Base-by-base conservation (phyloP, 306 rosid genomes). In the Gleditsia sinensis region DNA sequence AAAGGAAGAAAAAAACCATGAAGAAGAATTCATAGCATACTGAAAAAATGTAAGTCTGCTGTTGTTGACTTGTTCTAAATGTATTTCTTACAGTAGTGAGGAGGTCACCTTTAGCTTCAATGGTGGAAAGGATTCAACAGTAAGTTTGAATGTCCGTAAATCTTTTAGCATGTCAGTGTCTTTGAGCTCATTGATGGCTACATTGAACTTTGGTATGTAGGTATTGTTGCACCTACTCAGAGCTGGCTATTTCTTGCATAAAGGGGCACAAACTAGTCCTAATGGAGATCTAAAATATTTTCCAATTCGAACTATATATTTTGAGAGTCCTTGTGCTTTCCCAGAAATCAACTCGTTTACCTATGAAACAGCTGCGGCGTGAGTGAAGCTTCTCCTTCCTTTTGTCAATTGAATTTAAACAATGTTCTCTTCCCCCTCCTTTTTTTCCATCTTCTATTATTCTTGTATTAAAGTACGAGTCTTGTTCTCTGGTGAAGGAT, bases 101-200 rank as follows among this genome's bases (percentile, higher is more conserved):
- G 98, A 94, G 85, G 92, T 89, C 57, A 89, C 97, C n/a, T 91
- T 94, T 78, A 89, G 98, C 83, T 91, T 94, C 84, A 94, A 94
- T 75, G 98, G 97, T 27, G 98, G 98, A 79, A 94, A 94, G 85
- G 98, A 94, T 87, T 91, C 98, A 55, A 94, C 97, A 0, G 97
- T 94, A 81, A 85, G 93, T 88, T 81, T 76, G n/a, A 50, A 62
- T 70, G 43, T 65, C 21, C 24, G 50, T 36, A 74, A n/a, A 68
- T 69, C 63, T 61, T 64, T 78, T 45, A 58, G 69, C 75, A 23
- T 34, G 30, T 40, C 72, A 32, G 50, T 55, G 9, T 68, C 19
- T 37, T 62, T 45, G 71, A 28, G 67, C 67, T 61, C 55, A 27
- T 64, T 82, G 69, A 78, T 64, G 74, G 30, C 37, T 63, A 53